These are phyloP conservation scores for Plasmodium vinckei DNA, from an alignment of 169 alveolate genomes.

Conservation along the genomic window DNA sequence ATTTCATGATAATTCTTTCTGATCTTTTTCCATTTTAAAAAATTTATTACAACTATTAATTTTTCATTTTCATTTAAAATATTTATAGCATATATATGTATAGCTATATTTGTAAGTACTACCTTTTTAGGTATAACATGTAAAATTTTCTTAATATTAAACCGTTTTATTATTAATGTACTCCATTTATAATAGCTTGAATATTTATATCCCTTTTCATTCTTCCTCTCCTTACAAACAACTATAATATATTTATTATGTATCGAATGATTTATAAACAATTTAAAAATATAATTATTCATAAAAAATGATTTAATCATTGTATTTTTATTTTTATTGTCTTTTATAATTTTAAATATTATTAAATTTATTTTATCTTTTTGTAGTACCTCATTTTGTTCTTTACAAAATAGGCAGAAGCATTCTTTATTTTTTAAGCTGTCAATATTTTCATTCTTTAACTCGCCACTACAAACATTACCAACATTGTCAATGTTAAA, in stretches of 20 bases:
- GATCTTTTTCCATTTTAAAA: constrained; percentile 51
- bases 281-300: constrained; percentile 34
- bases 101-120: constrained; percentile 22
- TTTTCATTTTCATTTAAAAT: constrained; percentile 25
- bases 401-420: constrained; percentile 23
- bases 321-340: constrained; percentile 37
- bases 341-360: constrained; percentile 38
- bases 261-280: constrained; percentile 35
- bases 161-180: constrained; percentile 1
- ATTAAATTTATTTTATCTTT: constrained; percentile 30
- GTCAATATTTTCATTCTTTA: background rate
- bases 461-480: background rate
- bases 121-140: constrained; percentile 21
- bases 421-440: constrained; percentile 6
- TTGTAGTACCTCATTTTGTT: constrained; percentile 10
- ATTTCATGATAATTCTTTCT: constrained; percentile 37
- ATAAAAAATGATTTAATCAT: constrained; percentile 43
- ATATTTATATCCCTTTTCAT: background rate
- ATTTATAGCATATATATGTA: constrained; percentile 38
- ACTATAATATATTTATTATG: constrained; percentile 14
- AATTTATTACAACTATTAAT: constrained; percentile 20
- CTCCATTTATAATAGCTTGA: constrained; percentile 17
- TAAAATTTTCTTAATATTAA: constrained; percentile 12
- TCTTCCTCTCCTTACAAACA: background rate
- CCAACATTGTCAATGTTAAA: too few relatives aligned